These are phyloP conservation scores for Sarcocystis neurona DNA, from an alignment of 169 alveolate species.

Conservation along the genomic window DNA sequence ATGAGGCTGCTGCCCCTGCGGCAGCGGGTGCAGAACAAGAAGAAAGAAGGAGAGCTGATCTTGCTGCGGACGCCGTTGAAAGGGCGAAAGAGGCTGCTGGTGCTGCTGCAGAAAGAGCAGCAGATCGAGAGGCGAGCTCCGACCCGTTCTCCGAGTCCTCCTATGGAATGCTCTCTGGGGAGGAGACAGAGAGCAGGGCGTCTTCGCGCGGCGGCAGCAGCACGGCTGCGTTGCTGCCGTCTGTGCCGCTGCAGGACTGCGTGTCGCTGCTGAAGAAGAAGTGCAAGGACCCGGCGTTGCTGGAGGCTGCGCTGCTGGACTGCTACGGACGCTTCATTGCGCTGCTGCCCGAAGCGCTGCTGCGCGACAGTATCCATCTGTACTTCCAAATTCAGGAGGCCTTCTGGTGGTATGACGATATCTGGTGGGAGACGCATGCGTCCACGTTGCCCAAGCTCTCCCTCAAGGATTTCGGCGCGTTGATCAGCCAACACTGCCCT, in stretches of 20 bases:
- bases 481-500: slow-evolving; percentile 85
- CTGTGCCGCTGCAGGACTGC: background rate
- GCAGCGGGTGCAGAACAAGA: too few relatives aligned
- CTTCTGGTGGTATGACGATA: slow-evolving; percentile 91
- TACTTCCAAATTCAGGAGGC: slow-evolving; percentile 90
- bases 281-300: slow-evolving; percentile 71
- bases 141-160: background rate
- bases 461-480: slow-evolving; percentile 78
- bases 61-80: too few relatives aligned
- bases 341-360: slow-evolving; percentile 84
- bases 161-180: background rate
- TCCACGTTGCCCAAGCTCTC: slow-evolving; percentile 76
- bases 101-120: background rate
- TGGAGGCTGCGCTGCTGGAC: slow-evolving; percentile 81
- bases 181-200: background rate
- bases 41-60: too few relatives aligned
- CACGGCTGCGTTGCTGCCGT: background rate
- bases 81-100: too few relatives aligned
- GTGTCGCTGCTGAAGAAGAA: slow-evolving; percentile 37
- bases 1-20: too few relatives aligned
- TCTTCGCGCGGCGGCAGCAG: background rate
- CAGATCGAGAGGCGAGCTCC: background rate
- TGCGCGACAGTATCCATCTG: slow-evolving; percentile 84
- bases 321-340: slow-evolving; percentile 89
- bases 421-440: slow-evolving; percentile 85